phyloP scores from a whole-genome alignment of 805 yeast genomes.

The Starmerella bombicola region DNA sequence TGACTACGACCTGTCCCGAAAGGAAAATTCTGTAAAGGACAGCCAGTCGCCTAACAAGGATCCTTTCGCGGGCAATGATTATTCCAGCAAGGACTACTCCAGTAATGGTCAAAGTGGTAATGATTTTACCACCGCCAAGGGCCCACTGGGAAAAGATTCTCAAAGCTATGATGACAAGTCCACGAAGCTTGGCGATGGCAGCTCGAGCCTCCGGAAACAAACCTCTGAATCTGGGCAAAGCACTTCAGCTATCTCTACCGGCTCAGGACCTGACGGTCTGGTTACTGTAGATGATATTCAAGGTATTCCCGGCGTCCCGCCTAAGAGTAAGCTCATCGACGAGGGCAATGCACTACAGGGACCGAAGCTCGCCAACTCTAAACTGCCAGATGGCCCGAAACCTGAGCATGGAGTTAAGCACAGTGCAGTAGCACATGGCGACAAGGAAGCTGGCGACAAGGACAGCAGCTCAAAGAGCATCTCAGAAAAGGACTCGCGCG shows the following conservation, averaged over 20 bases:
- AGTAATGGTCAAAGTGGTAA: not conserved
- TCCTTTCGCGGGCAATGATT: too few relatives aligned
- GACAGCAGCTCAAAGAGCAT: not conserved
- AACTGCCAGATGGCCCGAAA: slow-evolving; percentile 16
- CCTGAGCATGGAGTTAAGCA: slow-evolving; percentile 8
- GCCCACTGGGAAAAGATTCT: too few relatives aligned
- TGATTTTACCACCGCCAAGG: not conserved
- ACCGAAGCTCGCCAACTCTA: slow-evolving; percentile 19
- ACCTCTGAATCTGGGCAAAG: not conserved
- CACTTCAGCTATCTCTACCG: not conserved
- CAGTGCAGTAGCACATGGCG: not conserved
- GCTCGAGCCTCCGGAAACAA: too few relatives aligned
- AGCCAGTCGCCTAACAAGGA: too few relatives aligned
- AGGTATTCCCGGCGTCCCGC: slow-evolving; percentile 23
- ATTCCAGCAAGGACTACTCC: not conserved
- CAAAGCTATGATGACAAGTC: too few relatives aligned
- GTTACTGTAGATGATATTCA: slow-evolving; percentile 20
- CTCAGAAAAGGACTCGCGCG: not conserved
- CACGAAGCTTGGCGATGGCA: too few relatives aligned
- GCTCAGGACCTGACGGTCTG: slow-evolving; percentile 15
- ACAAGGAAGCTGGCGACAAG: not conserved
- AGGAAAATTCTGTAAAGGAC: too few relatives aligned
- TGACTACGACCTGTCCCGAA: not conserved
- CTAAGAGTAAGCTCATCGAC: slow-evolving; percentile 20
- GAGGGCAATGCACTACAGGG: slow-evolving; percentile 22